Evolutionary conservation across 2,329 filamentous ascomycete species (phyloP).

Genomic region (Chalaropsis ovoidea): DNA sequence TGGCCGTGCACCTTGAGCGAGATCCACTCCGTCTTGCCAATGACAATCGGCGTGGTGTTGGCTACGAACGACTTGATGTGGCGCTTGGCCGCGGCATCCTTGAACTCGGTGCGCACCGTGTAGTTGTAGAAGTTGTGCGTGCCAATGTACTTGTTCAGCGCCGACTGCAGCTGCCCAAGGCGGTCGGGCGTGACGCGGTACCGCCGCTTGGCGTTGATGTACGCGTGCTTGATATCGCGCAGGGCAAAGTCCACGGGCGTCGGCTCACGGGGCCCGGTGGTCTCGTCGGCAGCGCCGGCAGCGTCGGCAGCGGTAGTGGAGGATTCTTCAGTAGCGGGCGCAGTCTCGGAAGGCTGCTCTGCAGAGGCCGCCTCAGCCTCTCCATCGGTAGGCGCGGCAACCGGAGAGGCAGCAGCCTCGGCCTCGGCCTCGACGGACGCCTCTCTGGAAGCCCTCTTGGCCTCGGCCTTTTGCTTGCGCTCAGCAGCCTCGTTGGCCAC

Average conservation of each 20-base stretch:
- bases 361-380: background rate
- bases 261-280: slow-evolving; percentile 27
- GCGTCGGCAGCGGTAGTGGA: background rate
- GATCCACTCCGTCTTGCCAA: slow-evolving; percentile 89
- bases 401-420: slow-evolving; percentile 20
- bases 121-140: slow-evolving; percentile 96
- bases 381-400: background rate
- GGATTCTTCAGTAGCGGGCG: slow-evolving; percentile 22
- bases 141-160: slow-evolving; percentile 65
- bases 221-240: slow-evolving; percentile 64
- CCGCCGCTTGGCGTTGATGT: slow-evolving; percentile 68
- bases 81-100: slow-evolving; percentile 75
- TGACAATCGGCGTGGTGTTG: slow-evolving; percentile 65
- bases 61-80: slow-evolving; percentile 87
- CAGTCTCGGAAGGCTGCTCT: slow-evolving; percentile 15
- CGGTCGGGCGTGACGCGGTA: slow-evolving; percentile 71
- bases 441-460: slow-evolving; percentile 25
- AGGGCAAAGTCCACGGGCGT: slow-evolving; percentile 54
- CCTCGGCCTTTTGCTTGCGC: slow-evolving; percentile 15
- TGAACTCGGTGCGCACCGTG: slow-evolving; percentile 76
- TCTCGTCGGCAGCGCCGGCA: slow-evolving; percentile 25
- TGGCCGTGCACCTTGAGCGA: slow-evolving; percentile 94
- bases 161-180: slow-evolving; percentile 62
- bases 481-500: slow-evolving; percentile 28
- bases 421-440: slow-evolving; percentile 28